Base-by-base conservation (phyloP, 352 stramenopile genomes). In the Pythium rishiriense region DNA sequence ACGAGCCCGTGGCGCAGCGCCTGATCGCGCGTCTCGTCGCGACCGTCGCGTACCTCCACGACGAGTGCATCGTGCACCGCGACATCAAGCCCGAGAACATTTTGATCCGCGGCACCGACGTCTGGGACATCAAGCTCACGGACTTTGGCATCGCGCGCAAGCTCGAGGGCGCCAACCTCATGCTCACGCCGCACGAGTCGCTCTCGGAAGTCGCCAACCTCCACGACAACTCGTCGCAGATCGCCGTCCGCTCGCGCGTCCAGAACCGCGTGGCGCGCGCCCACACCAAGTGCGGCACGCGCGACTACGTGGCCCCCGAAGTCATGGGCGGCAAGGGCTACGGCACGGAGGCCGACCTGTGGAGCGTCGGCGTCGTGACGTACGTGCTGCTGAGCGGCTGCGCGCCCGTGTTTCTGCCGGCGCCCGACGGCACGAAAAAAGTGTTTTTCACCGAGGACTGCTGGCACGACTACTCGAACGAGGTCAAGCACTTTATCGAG, bases 271-370 rank as follows among this genome's bases (percentile, higher is more conserved):
- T 90, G 62, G 83, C 74, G 11, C 72, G 81, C 42, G 80, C 75
- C 7, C 79, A 91, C 76, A 97, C 73, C 70, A 96, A 81, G 80
- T 94, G 85, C 46, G 85, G 85, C 29, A 93, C 83, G 51, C 83
- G 83, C 19, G 83, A 93, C 72, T 94, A 93, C 68, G 85, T 94
- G 25, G 85, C 85, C 4, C 85, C 85, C 0, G 85, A 94, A 58
- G 84, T 94, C 50, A 93, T 93, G 83, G 77, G 81, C 61, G 84
- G 83, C 77, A 97, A 98, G 60, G 88, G 87, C 26, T 98, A 98
- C 66, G 93, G 96, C 72, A 89, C 93, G 24, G 92, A 97, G 50
- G 94, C 93, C 8, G 95, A 98, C 64, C 89, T 98, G 65, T 98
- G 91, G 91, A 97, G 88, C 63, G 83, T 97, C 19, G 93, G 93